Conservation (phyloP, 257 asterid species). For the Solanum sejunctum region DNA sequence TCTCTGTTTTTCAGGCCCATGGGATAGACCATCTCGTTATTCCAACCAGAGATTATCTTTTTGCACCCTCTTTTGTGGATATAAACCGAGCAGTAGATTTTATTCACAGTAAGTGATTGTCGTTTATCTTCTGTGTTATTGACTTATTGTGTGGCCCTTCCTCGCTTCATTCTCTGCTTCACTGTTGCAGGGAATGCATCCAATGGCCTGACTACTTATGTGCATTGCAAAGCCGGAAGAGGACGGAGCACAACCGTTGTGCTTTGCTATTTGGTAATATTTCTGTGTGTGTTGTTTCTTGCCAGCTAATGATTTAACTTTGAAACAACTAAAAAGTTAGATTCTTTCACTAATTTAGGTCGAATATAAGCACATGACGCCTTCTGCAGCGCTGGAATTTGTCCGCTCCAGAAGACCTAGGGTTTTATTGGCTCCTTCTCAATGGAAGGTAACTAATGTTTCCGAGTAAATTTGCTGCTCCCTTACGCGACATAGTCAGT, state of each 20-base stretch:
- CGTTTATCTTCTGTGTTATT: neutral
- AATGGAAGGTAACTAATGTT: constrained; percentile 57
- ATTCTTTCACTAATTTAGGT: constrained; percentile 36
- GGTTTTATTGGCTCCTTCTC: constrained; percentile 74
- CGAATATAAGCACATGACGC: constrained; percentile 75
- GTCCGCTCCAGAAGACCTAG: constrained; percentile 84
- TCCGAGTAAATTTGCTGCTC: neutral
- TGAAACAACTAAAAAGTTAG: neutral
- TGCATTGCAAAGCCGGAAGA: constrained; percentile 94
- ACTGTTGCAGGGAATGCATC: constrained; percentile 46
- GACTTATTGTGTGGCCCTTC: neutral
- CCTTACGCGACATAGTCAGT: neutral
- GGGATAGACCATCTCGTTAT: constrained; percentile 85
- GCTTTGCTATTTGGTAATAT: constrained; percentile 70
- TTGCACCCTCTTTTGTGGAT: constrained; percentile 82
- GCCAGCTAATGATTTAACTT: neutral
- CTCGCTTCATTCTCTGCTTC: neutral
- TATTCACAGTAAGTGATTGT: constrained; percentile 48
- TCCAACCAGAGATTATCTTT: constrained; percentile 91
- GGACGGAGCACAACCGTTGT: constrained; percentile 96
- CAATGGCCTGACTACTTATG: constrained; percentile 60
- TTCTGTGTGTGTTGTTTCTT: neutral
- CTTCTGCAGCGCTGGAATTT: constrained; percentile 62
- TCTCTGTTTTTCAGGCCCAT: constrained; percentile 50
- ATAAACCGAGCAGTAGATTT: constrained; percentile 77